These are phyloP conservation scores for Wickerhamomyces queroliae DNA, from an alignment of 805 yeast species.

Conservation along the genomic window DNA sequence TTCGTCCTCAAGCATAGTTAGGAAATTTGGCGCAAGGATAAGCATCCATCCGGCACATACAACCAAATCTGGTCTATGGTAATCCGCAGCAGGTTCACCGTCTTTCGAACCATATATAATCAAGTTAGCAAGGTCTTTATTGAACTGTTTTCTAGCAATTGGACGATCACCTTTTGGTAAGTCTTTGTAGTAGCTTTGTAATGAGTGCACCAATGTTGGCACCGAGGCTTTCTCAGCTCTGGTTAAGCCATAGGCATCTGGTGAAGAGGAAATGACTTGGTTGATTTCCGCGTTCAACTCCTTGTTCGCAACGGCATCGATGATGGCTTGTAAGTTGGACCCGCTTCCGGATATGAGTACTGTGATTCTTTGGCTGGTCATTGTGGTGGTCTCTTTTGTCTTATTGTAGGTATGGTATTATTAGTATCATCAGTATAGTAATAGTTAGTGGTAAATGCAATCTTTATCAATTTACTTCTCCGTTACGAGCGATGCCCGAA, in stretches of 20 bases:
- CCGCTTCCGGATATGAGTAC: conserved; percentile 95
- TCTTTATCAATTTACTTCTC: too few relatives aligned
- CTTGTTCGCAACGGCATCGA: conserved; percentile 54
- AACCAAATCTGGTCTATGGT: conserved; percentile 68
- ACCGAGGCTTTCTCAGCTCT: conserved; percentile 71
- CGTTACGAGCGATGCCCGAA: too few relatives aligned
- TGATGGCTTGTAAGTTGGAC: conserved; percentile 90
- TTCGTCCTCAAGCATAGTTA: conserved; percentile 55
- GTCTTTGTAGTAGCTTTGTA: conserved; percentile 69
- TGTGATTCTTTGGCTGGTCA: conserved; percentile 26
- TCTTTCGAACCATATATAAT: conserved; percentile 44
- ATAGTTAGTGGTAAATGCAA: too few relatives aligned
- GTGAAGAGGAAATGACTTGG: conserved; percentile 79
- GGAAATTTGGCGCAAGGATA: conserved; percentile 73
- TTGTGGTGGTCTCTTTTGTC: background rate
- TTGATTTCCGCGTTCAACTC: conserved; percentile 49
- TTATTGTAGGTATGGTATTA: too few relatives aligned
- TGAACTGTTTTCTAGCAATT: conserved; percentile 63
- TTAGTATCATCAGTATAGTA: too few relatives aligned
- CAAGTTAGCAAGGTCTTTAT: conserved; percentile 67
- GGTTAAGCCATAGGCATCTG: conserved; percentile 80
- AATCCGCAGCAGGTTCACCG: conserved; percentile 26
- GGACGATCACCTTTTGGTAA: conserved; percentile 66
- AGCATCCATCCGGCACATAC: conserved; percentile 99
- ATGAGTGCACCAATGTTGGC: conserved; percentile 65